Conservation (phyloP, 2,329 filamentous ascomycete genomes). For the Epichloe scottii region DNA sequence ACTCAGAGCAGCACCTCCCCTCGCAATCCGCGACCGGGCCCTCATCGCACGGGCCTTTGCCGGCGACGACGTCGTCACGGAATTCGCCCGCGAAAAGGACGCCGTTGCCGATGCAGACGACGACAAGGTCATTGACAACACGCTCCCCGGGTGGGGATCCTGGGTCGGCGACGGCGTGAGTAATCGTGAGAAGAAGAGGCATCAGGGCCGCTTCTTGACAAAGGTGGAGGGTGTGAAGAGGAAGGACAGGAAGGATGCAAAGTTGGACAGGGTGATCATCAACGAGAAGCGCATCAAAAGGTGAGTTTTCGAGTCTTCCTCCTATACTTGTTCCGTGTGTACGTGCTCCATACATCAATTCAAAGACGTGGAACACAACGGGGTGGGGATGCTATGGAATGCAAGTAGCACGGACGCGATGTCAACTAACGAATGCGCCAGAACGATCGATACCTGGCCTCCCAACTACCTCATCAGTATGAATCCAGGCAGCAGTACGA, state of each 20-base stretch:
- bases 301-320: constrained; percentile 29
- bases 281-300: constrained; percentile 88
- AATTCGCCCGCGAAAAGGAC: constrained; percentile 73
- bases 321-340: neutral
- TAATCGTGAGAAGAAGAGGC: constrained; percentile 52
- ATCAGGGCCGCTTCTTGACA: constrained; percentile 49
- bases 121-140: constrained; percentile 68
- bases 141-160: constrained; percentile 86
- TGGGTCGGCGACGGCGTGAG: constrained; percentile 81
- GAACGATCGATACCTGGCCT: constrained; percentile 80
- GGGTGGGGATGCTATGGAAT: no score
- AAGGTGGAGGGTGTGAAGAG: constrained; percentile 63
- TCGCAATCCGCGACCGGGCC: constrained; percentile 47
- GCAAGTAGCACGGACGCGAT: no score
- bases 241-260: constrained; percentile 68
- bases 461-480: constrained; percentile 75
- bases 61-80: constrained; percentile 69
- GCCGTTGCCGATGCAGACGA: constrained; percentile 62
- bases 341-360: no score
- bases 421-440: constrained; percentile 17
- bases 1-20: constrained; percentile 37
- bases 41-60: constrained; percentile 79
- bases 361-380: no score
- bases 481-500: constrained; percentile 86
- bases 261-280: constrained; percentile 75